Conservation (phyloP, 495 filamentous ascomycete species). For the Sporormia fimetaria region DNA sequence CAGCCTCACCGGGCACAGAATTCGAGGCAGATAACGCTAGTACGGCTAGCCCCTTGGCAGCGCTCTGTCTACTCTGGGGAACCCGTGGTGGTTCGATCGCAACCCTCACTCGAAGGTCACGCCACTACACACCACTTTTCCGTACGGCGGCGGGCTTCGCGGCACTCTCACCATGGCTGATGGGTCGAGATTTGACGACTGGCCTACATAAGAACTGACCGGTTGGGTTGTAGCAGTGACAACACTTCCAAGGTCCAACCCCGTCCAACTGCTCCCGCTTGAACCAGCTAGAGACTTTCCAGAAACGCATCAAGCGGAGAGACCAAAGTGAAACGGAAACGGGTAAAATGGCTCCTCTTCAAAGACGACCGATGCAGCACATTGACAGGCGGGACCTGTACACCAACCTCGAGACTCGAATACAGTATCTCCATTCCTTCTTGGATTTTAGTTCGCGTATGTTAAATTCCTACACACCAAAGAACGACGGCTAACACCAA, state of each 20-base stretch:
- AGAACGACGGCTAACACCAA: constrained; percentile 1
- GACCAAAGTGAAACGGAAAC: neutral
- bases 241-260: neutral
- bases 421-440: constrained; percentile 60
- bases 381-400: constrained; percentile 60
- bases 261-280: neutral
- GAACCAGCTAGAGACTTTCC: neutral
- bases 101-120: constrained; percentile 2
- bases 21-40: no score
- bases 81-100: neutral
- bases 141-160: neutral
- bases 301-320: neutral
- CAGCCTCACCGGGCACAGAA: neutral
- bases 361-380: constrained; percentile 33
- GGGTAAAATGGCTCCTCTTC: constrained; percentile 8
- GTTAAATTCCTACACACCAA: constrained; percentile 14
- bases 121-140: neutral
- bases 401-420: constrained; percentile 52
- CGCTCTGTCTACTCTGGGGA: no score
- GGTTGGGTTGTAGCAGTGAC: neutral
- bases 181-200: neutral
- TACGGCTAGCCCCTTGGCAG: no score
- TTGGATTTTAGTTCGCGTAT: constrained; percentile 60
- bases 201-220: constrained; percentile 6
- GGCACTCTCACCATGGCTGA: constrained; percentile 1